Evolutionary conservation across 2,329 filamentous ascomycete species (phyloP).

Genomic region (Coleophoma crateriformis): DNA sequence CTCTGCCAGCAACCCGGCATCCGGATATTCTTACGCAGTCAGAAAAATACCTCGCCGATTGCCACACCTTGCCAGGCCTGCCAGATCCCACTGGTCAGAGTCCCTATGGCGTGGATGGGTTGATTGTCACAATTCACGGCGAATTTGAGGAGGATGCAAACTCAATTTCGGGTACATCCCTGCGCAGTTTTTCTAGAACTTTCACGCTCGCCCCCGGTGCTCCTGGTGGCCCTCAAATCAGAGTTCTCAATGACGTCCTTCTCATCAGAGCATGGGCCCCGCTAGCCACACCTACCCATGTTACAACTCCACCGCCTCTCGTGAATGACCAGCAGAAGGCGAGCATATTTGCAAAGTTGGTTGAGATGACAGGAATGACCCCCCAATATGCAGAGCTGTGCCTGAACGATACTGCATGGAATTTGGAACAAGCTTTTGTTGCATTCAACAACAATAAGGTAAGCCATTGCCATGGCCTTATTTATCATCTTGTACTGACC

Average conservation of each 20-base stretch:
- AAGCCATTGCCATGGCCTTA: constrained; percentile 20
- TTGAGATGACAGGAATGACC: constrained; percentile 75
- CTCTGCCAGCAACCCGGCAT: constrained; percentile 68
- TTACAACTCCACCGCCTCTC: constrained; percentile 4
- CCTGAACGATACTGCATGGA: constrained; percentile 72
- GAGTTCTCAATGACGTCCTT: constrained; percentile 76
- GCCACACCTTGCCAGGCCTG: constrained; percentile 66
- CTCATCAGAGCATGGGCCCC: constrained; percentile 61
- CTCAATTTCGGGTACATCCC: constrained; percentile 47
- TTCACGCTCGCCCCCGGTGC: constrained; percentile 74
- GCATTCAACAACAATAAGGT: constrained; percentile 76
- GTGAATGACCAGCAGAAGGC: constrained; percentile 33
- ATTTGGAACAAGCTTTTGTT: constrained; percentile 67
- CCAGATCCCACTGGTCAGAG: constrained; percentile 63
- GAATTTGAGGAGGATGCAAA: constrained; percentile 73
- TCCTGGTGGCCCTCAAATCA: constrained; percentile 49
- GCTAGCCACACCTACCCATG: constrained; percentile 29
- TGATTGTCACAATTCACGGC: constrained; percentile 75
- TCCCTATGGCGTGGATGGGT: constrained; percentile 64
- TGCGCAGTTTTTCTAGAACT: constrained; percentile 76
- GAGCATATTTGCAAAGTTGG: constrained; percentile 70
- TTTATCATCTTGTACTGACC: constrained; percentile 4
- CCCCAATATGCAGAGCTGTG: constrained; percentile 76
- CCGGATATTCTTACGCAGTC: constrained; percentile 62
- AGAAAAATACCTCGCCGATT: constrained; percentile 78